Evolutionary conservation across 2,329 filamentous ascomycete species (phyloP).

Genomic region (Talaromyces sp.): DNA sequence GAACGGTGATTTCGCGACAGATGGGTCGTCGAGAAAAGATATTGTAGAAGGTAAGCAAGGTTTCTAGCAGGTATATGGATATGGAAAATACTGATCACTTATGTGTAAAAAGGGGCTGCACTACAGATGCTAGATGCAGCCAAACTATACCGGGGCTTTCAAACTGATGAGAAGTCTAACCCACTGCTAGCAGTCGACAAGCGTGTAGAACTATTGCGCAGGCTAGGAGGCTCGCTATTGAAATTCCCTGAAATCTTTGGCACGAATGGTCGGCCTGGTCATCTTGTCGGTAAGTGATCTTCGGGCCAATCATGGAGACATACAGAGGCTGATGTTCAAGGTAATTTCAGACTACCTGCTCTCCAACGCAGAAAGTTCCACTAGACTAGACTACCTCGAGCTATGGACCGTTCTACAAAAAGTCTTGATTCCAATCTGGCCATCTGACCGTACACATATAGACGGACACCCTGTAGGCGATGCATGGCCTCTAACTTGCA

Average conservation of each 20-base stretch:
- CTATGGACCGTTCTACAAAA: slow-evolving; percentile 46
- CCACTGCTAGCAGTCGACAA: neutral
- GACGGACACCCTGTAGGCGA: slow-evolving; percentile 47
- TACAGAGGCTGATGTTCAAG: neutral
- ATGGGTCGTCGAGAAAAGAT: neutral
- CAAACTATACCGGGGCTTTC: neutral
- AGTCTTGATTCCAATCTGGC: slow-evolving; percentile 50
- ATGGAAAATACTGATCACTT: neutral
- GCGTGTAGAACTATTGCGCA: neutral
- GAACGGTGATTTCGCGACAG: slow-evolving; percentile 16
- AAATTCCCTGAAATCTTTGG: neutral
- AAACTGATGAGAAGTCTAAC: neutral
- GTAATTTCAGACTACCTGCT: slow-evolving; percentile 40
- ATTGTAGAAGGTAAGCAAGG: neutral
- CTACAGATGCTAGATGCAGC: neutral
- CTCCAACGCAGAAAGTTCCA: slow-evolving; percentile 23
- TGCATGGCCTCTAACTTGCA: slow-evolving; percentile 46
- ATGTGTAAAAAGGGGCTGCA: neutral
- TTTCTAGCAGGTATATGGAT: too few species aligned
- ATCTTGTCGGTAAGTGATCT: neutral
- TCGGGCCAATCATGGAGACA: neutral
- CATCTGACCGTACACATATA: slow-evolving; percentile 43
- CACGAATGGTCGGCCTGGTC: neutral
- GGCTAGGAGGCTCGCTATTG: neutral
- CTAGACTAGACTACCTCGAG: slow-evolving; percentile 36